Conservation (phyloP, 257 asterid genomes). For the Scutellaria baicalensis region DNA sequence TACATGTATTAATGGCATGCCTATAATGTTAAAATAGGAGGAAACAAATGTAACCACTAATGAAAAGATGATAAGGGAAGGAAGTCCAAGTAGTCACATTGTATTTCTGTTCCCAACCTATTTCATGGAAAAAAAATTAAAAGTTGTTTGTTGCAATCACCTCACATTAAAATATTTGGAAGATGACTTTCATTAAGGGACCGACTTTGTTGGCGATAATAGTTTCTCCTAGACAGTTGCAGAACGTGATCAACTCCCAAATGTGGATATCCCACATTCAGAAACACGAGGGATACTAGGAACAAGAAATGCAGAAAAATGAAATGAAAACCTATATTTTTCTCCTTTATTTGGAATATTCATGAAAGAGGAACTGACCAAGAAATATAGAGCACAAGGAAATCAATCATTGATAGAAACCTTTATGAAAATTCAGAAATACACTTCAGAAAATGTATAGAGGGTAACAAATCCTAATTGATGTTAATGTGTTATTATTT, state of each 20-base stretch:
- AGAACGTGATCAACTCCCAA: too few relatives aligned
- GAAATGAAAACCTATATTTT: background rate
- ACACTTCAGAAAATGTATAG: background rate
- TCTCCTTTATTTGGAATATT: background rate
- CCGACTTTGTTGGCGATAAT: background rate
- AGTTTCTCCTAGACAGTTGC: background rate
- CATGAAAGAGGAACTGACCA: background rate
- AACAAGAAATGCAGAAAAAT: too few relatives aligned
- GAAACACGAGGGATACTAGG: too few relatives aligned
- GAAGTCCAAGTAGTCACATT: background rate
- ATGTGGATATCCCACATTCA: too few relatives aligned
- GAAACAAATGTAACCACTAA: background rate
- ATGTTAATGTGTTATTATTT: background rate
- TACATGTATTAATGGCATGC: conserved; percentile 18
- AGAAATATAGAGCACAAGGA: background rate
- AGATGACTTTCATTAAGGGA: background rate
- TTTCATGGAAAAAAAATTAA: background rate
- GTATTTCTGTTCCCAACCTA: background rate
- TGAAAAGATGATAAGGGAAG: background rate
- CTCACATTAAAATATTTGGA: background rate
- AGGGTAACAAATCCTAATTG: background rate
- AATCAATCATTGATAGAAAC: background rate
- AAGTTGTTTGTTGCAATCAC: background rate
- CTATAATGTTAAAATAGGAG: background rate
- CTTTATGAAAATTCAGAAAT: background rate